phyloP scores from a whole-genome alignment of 371 early-diverging fungal species.

The Mortierella sp. region DNA sequence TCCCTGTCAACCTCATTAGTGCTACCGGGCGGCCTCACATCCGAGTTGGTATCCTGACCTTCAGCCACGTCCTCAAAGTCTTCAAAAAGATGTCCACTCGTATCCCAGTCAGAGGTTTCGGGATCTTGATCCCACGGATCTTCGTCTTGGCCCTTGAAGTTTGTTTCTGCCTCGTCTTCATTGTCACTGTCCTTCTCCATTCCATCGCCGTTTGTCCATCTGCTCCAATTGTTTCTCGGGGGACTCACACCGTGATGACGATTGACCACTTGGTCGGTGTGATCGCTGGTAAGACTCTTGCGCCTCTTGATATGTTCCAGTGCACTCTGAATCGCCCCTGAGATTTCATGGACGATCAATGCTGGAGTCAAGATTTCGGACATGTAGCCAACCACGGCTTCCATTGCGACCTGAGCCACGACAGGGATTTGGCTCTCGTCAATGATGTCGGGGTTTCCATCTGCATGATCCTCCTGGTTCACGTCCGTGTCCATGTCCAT shows the following conservation, averaged over 20 bases:
- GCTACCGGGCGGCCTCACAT: neutral
- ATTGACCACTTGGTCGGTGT: no score
- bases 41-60: neutral
- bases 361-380: conserved; percentile 36
- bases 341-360: conserved; percentile 31
- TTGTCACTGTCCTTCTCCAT: neutral
- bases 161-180: conserved; percentile 1
- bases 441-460: conserved; percentile 11
- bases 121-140: conserved; percentile 40
- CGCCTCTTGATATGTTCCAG: conserved; percentile 18
- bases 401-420: conserved; percentile 33
- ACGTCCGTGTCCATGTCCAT: conserved; percentile 3
- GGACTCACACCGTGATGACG: conserved; percentile 16
- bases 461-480: neutral
- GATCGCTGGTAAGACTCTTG: neutral
- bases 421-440: conserved; percentile 42
- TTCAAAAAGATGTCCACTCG: conserved; percentile 34
- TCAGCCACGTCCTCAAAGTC: conserved; percentile 13
- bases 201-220: conserved; percentile 3
- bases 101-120: conserved; percentile 28
- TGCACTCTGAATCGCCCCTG: conserved; percentile 28
- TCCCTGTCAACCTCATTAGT: neutral
- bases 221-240: conserved; percentile 31
- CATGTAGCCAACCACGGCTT: conserved; percentile 36
- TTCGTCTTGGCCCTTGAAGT: conserved; percentile 14